Percentiles rank a stretch among this genome's conserved stretches.
phyloP scores from a whole-genome alignment of 352 stramenopile genomes.

The Discostella stelligera region DNA sequence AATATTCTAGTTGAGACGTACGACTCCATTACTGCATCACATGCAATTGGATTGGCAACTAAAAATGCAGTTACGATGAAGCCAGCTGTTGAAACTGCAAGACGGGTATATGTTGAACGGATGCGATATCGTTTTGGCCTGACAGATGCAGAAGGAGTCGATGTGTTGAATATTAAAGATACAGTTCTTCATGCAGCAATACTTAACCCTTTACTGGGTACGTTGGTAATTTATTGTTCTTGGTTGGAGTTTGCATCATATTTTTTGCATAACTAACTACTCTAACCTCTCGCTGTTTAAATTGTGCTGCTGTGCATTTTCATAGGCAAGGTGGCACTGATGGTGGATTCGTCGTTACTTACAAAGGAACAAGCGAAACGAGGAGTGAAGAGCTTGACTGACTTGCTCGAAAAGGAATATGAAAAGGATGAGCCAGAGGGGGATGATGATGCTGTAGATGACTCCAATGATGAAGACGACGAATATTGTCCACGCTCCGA shows the following conservation, averaged over 20 bases:
- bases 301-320: too few relatives aligned
- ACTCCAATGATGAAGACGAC: background rate
- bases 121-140: slow-evolving; percentile 7
- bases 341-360: slow-evolving; percentile 1
- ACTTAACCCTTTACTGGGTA: background rate
- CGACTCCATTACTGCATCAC: too few relatives aligned
- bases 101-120: background rate
- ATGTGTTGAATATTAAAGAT: slow-evolving; percentile 1
- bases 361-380: background rate
- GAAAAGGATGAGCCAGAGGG: background rate
- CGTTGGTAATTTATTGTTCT: too few relatives aligned
- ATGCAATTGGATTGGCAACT: too few relatives aligned
- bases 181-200: slow-evolving; percentile 10
- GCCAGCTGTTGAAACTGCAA: background rate
- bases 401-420: slow-evolving; percentile 11
- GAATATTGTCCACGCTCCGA: too few relatives aligned
- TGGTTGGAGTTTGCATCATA: too few relatives aligned
- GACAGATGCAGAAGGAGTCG: background rate
- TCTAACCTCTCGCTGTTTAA: too few relatives aligned
- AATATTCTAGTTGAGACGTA: background rate
- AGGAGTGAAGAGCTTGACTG: background rate
- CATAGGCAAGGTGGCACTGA: background rate
- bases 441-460: background rate
- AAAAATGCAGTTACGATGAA: too few relatives aligned
- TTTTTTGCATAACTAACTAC: too few relatives aligned